Evolutionary conservation across 139 green algal species (phyloP).

Genomic region (Cymbomonas tetramitiformis): DNA sequence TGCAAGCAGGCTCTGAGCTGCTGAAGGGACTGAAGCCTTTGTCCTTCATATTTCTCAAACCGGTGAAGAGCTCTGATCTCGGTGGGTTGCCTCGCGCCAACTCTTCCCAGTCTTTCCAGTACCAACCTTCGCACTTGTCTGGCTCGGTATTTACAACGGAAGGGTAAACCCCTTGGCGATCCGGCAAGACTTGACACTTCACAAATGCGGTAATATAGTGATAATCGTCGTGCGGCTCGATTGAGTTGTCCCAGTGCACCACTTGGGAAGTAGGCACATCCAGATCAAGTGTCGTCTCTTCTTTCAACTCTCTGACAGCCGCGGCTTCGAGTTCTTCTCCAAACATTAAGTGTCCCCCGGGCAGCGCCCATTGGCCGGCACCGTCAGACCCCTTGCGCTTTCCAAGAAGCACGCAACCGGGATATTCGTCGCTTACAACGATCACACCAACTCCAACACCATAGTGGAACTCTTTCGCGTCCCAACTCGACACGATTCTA

Average conservation of each 20-base stretch:
- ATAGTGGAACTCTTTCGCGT: too few relatives aligned
- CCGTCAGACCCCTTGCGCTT: constrained; percentile 34
- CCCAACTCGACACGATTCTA: too few relatives aligned
- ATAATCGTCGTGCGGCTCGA: constrained; percentile 18
- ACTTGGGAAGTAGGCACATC: constrained; percentile 3
- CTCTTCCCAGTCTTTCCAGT: neutral
- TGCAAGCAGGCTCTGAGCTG: too few relatives aligned
- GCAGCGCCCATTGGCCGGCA: constrained; percentile 33
- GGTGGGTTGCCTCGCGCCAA: too few relatives aligned
- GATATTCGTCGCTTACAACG: too few relatives aligned
- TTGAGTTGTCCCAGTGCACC: constrained; percentile 21
- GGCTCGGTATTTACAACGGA: constrained; percentile 5
- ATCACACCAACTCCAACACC: too few relatives aligned
- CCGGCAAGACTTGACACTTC: constrained; percentile 7
- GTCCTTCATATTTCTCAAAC: too few relatives aligned
- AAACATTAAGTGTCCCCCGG: constrained; percentile 43
- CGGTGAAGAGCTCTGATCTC: too few relatives aligned
- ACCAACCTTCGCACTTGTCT: constrained; percentile 21
- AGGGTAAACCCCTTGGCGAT: too few relatives aligned
- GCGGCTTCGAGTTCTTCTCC: constrained; percentile 36
- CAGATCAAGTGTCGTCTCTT: constrained; percentile 9
- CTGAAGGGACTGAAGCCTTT: too few relatives aligned
- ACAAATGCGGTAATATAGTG: constrained; percentile 50
- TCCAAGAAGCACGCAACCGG: constrained; percentile 7
- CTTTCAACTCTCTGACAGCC: constrained; percentile 31